Evolutionary conservation across 139 green algal species (phyloP).

Genomic region (Eudorina sp.): DNA sequence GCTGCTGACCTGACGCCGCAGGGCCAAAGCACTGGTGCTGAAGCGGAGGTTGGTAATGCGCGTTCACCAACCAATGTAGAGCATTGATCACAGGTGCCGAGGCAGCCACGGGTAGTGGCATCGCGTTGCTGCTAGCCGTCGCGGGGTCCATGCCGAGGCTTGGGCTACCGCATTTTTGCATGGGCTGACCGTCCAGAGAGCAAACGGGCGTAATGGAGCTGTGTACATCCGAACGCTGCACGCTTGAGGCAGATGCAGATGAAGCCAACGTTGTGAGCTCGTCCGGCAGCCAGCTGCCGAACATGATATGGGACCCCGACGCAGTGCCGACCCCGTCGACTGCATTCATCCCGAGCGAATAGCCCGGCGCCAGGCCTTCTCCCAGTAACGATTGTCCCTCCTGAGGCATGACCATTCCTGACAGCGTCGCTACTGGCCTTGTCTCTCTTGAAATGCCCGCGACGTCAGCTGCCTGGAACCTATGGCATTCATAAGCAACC

Average conservation of each 20-base stretch:
- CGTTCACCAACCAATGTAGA: background rate
- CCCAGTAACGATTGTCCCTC: background rate
- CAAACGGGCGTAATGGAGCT: background rate
- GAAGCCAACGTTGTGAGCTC: background rate
- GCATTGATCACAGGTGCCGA: background rate
- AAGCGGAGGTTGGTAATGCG: background rate
- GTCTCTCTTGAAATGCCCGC: too few species aligned
- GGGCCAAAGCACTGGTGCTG: background rate
- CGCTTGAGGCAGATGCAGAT: background rate
- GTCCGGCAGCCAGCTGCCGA: background rate
- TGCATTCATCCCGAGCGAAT: background rate
- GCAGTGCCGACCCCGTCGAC: background rate
- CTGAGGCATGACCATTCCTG: background rate
- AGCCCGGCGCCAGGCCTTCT: background rate
- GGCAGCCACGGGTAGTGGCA: background rate
- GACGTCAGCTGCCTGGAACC: conserved; percentile 1
- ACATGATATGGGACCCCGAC: background rate
- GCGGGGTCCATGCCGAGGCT: background rate
- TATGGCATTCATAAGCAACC: background rate
- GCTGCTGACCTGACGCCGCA: background rate
- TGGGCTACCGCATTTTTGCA: background rate
- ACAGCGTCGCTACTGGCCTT: background rate
- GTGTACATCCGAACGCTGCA: background rate
- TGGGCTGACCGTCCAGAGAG: background rate
- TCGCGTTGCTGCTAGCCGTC: background rate